Conservation (phyloP, 2,329 filamentous ascomycete species). For the Thermothelomyces thermophilus region DNA sequence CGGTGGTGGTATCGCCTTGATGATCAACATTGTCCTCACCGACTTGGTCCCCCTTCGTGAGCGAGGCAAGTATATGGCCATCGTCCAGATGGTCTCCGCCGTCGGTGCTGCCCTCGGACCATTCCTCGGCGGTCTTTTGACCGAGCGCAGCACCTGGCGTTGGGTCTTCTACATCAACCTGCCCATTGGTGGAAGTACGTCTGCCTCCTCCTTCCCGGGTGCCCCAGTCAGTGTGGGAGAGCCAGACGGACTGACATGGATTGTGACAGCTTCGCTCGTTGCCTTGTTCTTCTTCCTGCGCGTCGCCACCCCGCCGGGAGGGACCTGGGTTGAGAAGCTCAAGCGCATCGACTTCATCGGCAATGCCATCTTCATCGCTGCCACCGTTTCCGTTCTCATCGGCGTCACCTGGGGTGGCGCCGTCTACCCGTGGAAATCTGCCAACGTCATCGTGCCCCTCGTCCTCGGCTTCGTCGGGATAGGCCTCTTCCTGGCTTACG, state of each 20-base stretch:
- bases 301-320: not conserved
- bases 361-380: conserved; percentile 3
- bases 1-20: conserved; percentile 30
- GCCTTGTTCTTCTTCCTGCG: conserved; percentile 9
- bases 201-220: not conserved
- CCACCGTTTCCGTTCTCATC: conserved; percentile 15
- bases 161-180: conserved; percentile 17
- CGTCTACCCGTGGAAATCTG: conserved; percentile 16
- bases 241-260: not conserved
- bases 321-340: not conserved
- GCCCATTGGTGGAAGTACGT: conserved; percentile 8
- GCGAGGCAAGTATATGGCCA: conserved; percentile 1
- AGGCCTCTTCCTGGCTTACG: conserved; percentile 15
- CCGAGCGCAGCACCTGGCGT: conserved; percentile 7
- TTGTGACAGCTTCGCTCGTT: not conserved
- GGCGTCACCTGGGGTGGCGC: conserved; percentile 21
- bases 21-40: conserved; percentile 24
- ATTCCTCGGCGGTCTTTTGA: not conserved
- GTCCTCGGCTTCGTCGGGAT: conserved; percentile 33
- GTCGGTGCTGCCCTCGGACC: not conserved
- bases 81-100: not conserved
- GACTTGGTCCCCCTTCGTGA: conserved; percentile 18
- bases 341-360: conserved; percentile 18
- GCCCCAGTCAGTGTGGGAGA: not conserved
- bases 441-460: conserved; percentile 30